Evolutionary conservation across 331 rosid genomes (phyloP), one percentile per base, ranked within the genome.

Genomic region (Saraca asoca): DNA sequence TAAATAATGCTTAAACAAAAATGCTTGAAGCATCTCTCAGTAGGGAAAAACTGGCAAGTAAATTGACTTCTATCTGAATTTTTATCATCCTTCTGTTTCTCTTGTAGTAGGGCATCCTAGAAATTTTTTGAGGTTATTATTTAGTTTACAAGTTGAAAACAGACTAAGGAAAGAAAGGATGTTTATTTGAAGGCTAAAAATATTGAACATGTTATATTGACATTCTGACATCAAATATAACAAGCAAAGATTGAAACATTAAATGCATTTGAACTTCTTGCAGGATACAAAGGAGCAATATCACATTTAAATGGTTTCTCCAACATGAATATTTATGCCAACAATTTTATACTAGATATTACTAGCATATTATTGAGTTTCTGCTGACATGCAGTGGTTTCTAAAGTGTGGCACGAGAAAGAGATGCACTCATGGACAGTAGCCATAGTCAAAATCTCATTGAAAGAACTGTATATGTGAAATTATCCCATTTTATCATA

Each of bases 381-480:
- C 43, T 56, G 62, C 10, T 9, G 33, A 37, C 33, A 62, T 3
- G n/a, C 13, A 44, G 41, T 8, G 24, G 18, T 60, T 18, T 60
- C 31, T 24, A 7, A 6, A 19, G 39, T 42, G 8, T 1, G 13
- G 55, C 34, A 9, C 29, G 38, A 42, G 68, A n/a, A 44, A 13
- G 42, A 44, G 42, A 62, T 41, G 35, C 66, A 46, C 58, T 55
- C 45, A 16, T 39, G 49, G 62, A 31, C 52, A 16, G 48, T 38
- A 48, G 38, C 58, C 15, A 58, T 18, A 31, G 10, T 55, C 71
- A 43, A 58, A 44, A 53, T 53, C 43, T 62, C 38, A 12, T 45
- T 39, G 39, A 38, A 58, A 60, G 46, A 38, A 18, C 18, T 33
- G 20, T 7, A 34, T 31, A 51, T 34, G 34, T 42, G 16, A 44